phyloP scores from a whole-genome alignment of 129 eudicot species.

The Helianthus annuus region DNA sequence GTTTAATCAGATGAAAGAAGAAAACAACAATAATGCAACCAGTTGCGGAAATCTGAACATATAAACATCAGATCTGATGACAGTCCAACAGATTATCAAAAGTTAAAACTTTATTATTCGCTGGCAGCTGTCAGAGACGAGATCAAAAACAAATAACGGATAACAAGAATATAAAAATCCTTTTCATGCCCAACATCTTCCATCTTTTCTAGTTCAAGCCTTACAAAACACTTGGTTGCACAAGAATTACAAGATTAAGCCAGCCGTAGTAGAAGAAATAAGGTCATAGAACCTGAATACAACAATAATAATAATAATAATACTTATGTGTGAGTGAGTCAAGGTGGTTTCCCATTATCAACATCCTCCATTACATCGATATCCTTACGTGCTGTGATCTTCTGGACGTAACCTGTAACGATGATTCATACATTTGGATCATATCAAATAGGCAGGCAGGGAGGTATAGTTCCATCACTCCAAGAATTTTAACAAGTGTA shows the following conservation, averaged over 20 bases:
- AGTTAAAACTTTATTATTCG: neutral
- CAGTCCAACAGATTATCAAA: neutral
- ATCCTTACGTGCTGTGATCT: constrained; percentile 84
- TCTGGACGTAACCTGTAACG: constrained; percentile 87
- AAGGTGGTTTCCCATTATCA: constrained; percentile 82
- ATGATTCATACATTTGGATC: constrained; percentile 12
- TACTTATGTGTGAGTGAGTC: constrained; percentile 7
- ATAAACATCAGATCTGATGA: neutral
- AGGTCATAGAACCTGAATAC: constrained; percentile 21
- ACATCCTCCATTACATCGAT: constrained; percentile 88
- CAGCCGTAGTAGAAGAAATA: constrained; percentile 12
- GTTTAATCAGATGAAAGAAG: too few species aligned
- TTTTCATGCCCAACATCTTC: constrained; percentile 2
- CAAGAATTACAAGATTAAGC: constrained; percentile 11
- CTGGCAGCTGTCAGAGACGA: neutral
- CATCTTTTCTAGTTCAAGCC: constrained; percentile 9
- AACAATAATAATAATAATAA: neutral
- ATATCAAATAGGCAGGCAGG: too few species aligned
- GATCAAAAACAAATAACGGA: neutral
- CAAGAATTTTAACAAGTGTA: too few species aligned
- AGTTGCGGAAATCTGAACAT: neutral
- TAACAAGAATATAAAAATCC: neutral
- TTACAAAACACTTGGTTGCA: constrained; percentile 22
- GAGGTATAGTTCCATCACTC: too few species aligned
- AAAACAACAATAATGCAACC: too few species aligned